Percentiles rank a stretch among this genome's conserved stretches.
phyloP scores from a whole-genome alignment of 345 rosid genomes.

The Euphorbia peplus region DNA sequence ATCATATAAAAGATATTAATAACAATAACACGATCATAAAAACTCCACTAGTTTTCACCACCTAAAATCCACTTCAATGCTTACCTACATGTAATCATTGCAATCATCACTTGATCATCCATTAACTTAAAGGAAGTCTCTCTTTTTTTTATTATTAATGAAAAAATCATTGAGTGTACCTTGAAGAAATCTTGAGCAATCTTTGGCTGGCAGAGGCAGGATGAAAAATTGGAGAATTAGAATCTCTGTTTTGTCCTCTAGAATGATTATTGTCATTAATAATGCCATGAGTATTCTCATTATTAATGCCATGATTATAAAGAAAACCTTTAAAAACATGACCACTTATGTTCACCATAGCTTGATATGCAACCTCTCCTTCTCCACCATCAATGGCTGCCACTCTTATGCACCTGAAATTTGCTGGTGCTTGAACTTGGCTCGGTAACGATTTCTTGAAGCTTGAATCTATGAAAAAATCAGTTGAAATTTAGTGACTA shows the following conservation, averaged over 20 bases:
- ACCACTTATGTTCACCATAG: slow-evolving; percentile 48
- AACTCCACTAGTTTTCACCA: too few species aligned
- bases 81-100: background rate
- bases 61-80: background rate
- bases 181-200: slow-evolving; percentile 27
- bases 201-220: slow-evolving; percentile 27
- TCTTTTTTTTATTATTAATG: too few species aligned
- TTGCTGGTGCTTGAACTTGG: slow-evolving; percentile 37
- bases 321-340: slow-evolving; percentile 53
- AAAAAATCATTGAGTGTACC: slow-evolving; percentile 21
- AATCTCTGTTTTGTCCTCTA: slow-evolving; percentile 22
- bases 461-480: slow-evolving; percentile 26
- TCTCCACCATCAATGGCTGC: slow-evolving; percentile 34
- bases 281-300: slow-evolving; percentile 42
- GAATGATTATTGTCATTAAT: slow-evolving; percentile 34
- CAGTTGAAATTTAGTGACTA: background rate
- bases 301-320: slow-evolving; percentile 60
- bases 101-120: background rate
- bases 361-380: slow-evolving; percentile 43
- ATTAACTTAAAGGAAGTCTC: too few species aligned
- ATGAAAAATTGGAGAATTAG: slow-evolving; percentile 34
- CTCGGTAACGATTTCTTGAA: slow-evolving; percentile 45
- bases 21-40: too few species aligned
- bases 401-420: slow-evolving; percentile 46
- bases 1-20: too few species aligned